Base-by-base conservation (phyloP, 768 basidiomycete species). In the Hebeloma cylindrosporum region DNA sequence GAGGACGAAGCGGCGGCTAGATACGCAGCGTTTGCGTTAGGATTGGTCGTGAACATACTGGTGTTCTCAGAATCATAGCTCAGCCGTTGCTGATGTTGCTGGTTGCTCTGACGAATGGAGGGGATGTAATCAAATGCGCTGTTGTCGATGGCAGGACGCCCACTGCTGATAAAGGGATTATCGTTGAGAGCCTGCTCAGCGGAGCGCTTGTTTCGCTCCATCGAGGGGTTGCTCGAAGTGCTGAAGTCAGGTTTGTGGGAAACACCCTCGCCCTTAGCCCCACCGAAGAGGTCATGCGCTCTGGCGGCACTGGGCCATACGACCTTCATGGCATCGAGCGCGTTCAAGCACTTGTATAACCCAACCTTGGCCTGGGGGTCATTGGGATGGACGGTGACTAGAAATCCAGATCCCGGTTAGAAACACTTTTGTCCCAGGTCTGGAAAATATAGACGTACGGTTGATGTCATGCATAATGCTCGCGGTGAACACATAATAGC, bases 401-500 rank as follows among this genome's bases (percentile, higher is more conserved):
- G 4, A 25, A 7, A 43, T 10, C 33, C 4, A 43, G 7, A n/a
- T 14, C 38, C 3, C 28, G 16, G 25, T 37, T 10, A 14, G 35
- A 5, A 49, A 27, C 7, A 38, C 14, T 13, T 17, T 27, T 26
- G 16, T 25, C 31, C 14, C 26, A 39, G 18, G 10, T 10, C 14
- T 10, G 9, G 28, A 14, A 14, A 25, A 37, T 45, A 50, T 17
- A 41, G 23, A 76, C 87, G 53, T 57, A 91, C 88, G 63, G 29
- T 71, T 82, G 2, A 80, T 80, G 34, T 87, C 78, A 54, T 90
- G 88, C 84, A 86, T 88, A 40, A 90, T 79, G 45, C 79, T 79
- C 11, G 87, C 86, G 2, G 83, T 83, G 67, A 91, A 91, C 11
- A 88, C 70, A 56, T 88, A 89, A 58, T 88, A 91, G 55, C 78